phyloP scores from a whole-genome alignment of 2,329 filamentous ascomycete genomes.

The Cordyceps fumosorosea region DNA sequence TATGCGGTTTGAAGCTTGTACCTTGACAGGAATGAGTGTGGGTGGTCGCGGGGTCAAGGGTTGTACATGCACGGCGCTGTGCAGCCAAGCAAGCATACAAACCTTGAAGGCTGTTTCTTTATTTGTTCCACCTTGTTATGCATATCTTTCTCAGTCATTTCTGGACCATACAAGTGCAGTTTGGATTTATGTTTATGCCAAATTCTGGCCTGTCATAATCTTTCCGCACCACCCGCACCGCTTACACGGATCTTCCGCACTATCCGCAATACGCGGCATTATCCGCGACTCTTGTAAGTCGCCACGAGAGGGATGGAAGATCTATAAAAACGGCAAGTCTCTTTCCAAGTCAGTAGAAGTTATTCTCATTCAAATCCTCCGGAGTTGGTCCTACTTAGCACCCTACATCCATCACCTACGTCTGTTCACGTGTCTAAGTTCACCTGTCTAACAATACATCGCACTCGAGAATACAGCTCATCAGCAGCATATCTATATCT shows the following conservation, averaged over 20 bases:
- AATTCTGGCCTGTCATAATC: neutral
- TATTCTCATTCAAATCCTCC: neutral
- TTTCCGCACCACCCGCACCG: neutral
- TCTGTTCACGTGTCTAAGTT: neutral
- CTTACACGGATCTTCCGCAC: neutral
- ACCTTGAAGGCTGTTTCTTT: no score
- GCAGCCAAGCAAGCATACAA: no score
- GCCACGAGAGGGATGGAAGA: neutral
- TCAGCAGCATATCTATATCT: neutral
- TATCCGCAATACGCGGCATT: slow-evolving; percentile 12
- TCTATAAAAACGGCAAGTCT: neutral
- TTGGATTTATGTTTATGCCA: neutral
- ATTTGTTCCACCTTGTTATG: no score
- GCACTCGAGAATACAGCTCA: neutral
- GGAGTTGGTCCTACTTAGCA: neutral
- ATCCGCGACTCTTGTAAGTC: slow-evolving; percentile 6
- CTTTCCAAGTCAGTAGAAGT: neutral
- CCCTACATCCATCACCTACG: neutral
- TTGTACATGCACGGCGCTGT: no score
- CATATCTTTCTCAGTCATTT: no score
- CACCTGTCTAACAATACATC: neutral
- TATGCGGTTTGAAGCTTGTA: neutral
- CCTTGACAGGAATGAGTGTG: neutral
- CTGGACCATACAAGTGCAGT: neutral
- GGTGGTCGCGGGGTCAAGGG: no score